Evolutionary conservation across 805 yeast species (phyloP).

Genomic region (Cyberlindnera maclurae): DNA sequence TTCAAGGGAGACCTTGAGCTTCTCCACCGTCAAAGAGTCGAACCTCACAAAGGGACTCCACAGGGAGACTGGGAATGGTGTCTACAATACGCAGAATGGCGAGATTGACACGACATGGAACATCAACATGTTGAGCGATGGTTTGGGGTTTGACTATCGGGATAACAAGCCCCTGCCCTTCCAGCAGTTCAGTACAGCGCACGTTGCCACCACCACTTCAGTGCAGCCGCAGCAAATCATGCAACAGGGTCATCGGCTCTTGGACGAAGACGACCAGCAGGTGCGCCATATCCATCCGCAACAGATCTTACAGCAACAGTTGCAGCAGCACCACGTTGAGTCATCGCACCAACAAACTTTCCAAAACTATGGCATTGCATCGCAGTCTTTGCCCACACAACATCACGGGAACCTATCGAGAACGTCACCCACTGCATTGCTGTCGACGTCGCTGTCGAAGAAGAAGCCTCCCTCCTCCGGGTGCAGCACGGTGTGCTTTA

Average conservation of each 20-base stretch:
- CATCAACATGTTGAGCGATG: constrained; percentile 26
- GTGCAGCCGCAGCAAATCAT: constrained; percentile 11
- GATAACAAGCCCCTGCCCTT: constrained; percentile 9
- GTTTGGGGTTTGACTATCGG: constrained; percentile 10
- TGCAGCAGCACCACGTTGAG: constrained; percentile 8
- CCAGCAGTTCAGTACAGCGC: constrained; percentile 3
- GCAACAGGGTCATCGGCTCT: constrained; percentile 8
- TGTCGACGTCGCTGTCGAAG: constrained; percentile 19
- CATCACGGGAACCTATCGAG: constrained; percentile 5
- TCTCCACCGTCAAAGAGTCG: constrained; percentile 11
- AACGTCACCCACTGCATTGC: constrained; percentile 10
- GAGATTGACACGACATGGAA: constrained; percentile 35
- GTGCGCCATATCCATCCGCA: constrained; percentile 12
- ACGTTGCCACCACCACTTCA: constrained; percentile 4
- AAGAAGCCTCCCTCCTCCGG: constrained; percentile 18
- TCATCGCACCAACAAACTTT: constrained; percentile 1
- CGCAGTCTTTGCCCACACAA: not conserved
- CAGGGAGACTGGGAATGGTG: not conserved
- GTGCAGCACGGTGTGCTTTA: constrained; percentile 51
- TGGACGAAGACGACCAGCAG: constrained; percentile 2
- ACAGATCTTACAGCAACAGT: constrained; percentile 9
- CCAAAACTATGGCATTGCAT: not conserved
- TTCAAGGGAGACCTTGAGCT: constrained; percentile 10
- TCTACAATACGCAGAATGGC: constrained; percentile 26
- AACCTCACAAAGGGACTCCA: constrained; percentile 18